Evolutionary conservation across 176 grass and related monocot genomes (phyloP), one percentile per base, ranked within the genome.

Genomic region (Alloteropsis semialata): DNA sequence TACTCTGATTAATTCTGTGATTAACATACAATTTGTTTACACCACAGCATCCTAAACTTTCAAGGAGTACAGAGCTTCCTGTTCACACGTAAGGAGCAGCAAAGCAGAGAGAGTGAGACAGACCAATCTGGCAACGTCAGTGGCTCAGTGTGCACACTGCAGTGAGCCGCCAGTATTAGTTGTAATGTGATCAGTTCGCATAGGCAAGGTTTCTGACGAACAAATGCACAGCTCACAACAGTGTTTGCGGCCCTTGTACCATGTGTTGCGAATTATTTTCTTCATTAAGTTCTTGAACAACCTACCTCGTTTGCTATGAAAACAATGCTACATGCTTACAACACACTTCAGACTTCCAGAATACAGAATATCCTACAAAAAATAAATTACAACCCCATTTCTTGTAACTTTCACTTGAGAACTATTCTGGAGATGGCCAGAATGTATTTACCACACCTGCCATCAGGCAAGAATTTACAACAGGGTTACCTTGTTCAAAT

Each of bases 401-500:
- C 68, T 42, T 3, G 6, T 50, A 81, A 48, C 65, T 50, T 76
- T 32, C 14, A 25, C 18, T 34, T 38, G 16, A 70, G 48, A 82
- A 83, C 37, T 28, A 82, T 65, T 82, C 64, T 25, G 9, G 65
- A 32, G 21, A 62, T 10, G 2, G 15, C 84, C 39, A 78, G 67
- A 61, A 83, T 83, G 46, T 68, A 34, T 75, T 69, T 74, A 22
- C 10, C 46, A 18, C 38, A 33, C 83, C 72, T 72, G 37, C 66
- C 56, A 79, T 27, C 55, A 66, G n/a, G 10, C 73, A 46, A 48
- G 22, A 90, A 69, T 57, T 49, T 72, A 72, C 38, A 56, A 59
- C 48, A 73, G 29, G 30, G 65, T 78, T 73, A 78, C 70, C 74
- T 85, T 39, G 24, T 64, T 82, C 70, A 80, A 84, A 80, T 59